phyloP scores from a whole-genome alignment of 2,329 filamentous ascomycete genomes.

The Dactylellina drechsleri region DNA sequence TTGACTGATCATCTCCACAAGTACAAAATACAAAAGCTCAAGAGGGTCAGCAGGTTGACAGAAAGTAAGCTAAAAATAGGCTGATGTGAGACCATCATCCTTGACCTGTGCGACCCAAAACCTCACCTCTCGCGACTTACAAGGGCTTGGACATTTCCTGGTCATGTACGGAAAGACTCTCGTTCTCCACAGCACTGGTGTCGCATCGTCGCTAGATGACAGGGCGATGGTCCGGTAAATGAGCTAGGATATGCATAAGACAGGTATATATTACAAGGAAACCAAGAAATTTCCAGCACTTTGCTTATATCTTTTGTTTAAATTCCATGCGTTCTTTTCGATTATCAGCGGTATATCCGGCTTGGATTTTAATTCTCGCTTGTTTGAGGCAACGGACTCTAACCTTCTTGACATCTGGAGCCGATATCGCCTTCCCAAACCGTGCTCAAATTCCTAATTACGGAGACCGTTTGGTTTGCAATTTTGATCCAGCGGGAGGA shows the following conservation, averaged over 20 bases:
- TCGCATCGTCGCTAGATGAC: conserved; percentile 24
- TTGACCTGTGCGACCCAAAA: conserved; percentile 38
- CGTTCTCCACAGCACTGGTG: conserved; percentile 34
- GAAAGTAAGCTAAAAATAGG: conserved; percentile 48
- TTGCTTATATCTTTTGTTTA: conserved; percentile 6
- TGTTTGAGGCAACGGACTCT: not conserved
- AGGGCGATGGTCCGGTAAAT: conserved; percentile 40
- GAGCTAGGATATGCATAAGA: conserved; percentile 50
- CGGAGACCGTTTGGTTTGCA: conserved; percentile 15
- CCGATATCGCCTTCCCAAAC: conserved; percentile 43
- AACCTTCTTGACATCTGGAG: conserved; percentile 19
- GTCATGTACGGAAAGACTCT: conserved; percentile 32
- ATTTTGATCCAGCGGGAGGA: conserved; percentile 1
- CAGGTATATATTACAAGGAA: conserved; percentile 22
- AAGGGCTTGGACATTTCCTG: not conserved
- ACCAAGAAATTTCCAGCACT: conserved; percentile 7
- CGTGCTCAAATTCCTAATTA: conserved; percentile 26
- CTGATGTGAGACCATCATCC: conserved; percentile 46
- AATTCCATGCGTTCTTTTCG: conserved; percentile 3
- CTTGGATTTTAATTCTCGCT: conserved; percentile 28
- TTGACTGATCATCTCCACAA: conserved; percentile 6
- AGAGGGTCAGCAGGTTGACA: conserved; percentile 45
- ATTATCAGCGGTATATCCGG: conserved; percentile 14
- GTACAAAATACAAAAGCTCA: conserved; percentile 5
- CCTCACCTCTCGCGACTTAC: not conserved